Conservation (phyloP, 2,329 filamentous ascomycete species). For the Botryotinia globosa region DNA sequence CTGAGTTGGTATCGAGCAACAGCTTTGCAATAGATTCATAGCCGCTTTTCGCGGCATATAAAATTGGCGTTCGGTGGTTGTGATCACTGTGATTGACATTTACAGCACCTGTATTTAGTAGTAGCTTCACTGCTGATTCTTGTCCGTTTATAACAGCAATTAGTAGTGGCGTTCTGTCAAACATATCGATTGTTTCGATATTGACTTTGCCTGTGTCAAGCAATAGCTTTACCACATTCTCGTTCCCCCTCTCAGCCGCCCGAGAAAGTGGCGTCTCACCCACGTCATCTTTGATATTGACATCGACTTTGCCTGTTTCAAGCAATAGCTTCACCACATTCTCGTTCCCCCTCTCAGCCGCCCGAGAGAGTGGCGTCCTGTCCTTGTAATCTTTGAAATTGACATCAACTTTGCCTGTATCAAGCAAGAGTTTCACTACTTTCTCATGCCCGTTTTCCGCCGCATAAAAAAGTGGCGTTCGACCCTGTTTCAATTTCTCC, state of each 20-base stretch:
- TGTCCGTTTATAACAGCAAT: background rate
- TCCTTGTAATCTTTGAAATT: rapidly evolving
- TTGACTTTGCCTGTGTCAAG: background rate
- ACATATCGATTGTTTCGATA: rapidly evolving
- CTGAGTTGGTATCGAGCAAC: background rate
- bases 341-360: rapidly evolving
- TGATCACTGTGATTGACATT: background rate
- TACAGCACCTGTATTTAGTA: background rate
- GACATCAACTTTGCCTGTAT: background rate
- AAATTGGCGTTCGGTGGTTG: background rate
- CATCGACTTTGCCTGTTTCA: background rate
- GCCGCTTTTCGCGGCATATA: background rate
- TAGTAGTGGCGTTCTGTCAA: background rate
- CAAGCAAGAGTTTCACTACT: background rate
- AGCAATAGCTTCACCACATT: background rate
- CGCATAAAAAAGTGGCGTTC: background rate
- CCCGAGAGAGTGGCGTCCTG: background rate
- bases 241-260: rapidly evolving
- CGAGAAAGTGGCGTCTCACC: background rate
- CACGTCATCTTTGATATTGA: rapidly evolving
- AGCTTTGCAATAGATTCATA: background rate
- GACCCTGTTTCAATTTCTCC: rapidly evolving
- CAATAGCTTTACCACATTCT: background rate
- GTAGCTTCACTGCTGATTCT: background rate
- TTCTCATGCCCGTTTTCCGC: background rate